A percentile compares a stretch with the other conserved stretches of the same genome.
These are phyloP conservation scores for Epichloe glyceriae DNA, from an alignment of 2,329 filamentous ascomycete genomes.

Conservation along the genomic window DNA sequence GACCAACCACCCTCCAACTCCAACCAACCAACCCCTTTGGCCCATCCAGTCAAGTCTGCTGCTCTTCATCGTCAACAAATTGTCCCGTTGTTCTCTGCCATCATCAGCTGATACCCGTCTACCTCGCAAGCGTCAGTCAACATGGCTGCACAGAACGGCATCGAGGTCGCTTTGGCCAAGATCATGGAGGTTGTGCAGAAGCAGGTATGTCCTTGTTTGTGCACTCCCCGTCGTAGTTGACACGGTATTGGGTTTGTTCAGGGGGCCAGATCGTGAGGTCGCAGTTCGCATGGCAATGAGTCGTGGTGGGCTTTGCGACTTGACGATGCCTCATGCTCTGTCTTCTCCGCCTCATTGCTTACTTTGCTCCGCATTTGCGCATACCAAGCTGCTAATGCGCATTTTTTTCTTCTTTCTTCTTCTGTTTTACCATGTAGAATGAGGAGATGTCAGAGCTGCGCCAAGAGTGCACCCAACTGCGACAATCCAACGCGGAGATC, in stretches of 20 bases:
- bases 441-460: slow-evolving; percentile 13
- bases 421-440: slow-evolving; percentile 7
- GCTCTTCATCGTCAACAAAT: background rate
- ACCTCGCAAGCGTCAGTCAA: background rate
- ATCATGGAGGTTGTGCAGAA: slow-evolving; percentile 12
- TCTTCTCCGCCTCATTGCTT: background rate
- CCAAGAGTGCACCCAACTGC: slow-evolving; percentile 12
- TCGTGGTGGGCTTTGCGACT: background rate
- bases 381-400: background rate
- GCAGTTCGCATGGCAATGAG: background rate
- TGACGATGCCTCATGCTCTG: background rate
- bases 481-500: slow-evolving; percentile 12
- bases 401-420: background rate
- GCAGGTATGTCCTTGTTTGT: slow-evolving; percentile 8
- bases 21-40: background rate
- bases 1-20: background rate
- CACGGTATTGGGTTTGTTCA: slow-evolving; percentile 2
- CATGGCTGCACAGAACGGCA: slow-evolving; percentile 9
- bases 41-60: background rate
- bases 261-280: background rate
- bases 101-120: background rate
- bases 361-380: background rate
- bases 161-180: slow-evolving; percentile 11
- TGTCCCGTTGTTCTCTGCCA: background rate
- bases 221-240: background rate